These are phyloP conservation scores for Mollisiaceae sp. DNA, from an alignment of 2,329 filamentous ascomycete genomes.

Conservation along the genomic window DNA sequence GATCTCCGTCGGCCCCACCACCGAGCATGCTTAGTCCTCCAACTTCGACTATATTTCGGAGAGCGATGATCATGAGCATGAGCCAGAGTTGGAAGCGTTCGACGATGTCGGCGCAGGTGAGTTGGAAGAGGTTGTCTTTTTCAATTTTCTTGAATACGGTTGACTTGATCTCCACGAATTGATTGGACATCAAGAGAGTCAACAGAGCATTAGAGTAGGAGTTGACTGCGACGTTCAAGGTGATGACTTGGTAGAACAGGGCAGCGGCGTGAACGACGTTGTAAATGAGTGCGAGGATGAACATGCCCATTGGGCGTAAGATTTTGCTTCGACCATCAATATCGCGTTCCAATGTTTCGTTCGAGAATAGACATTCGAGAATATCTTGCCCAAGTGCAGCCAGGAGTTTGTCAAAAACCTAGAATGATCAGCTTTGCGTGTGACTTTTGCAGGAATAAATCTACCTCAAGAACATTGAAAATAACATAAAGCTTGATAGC, in stretches of 20 bases:
- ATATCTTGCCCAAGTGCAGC: conserved; percentile 95
- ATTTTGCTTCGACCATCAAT: conserved; percentile 90
- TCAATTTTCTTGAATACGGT: conserved; percentile 99
- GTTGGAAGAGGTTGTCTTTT: conserved; percentile 95
- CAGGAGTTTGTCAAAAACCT: conserved; percentile 88
- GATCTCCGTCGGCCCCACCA: conserved; percentile 48
- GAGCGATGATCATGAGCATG: conserved; percentile 94
- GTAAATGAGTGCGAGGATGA: conserved; percentile 83
- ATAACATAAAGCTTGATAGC: conserved; percentile 99
- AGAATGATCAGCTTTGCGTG: conserved; percentile 67
- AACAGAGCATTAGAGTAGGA: conserved; percentile 96
- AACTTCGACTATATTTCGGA: conserved; percentile 95
- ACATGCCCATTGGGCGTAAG: conserved; percentile 87
- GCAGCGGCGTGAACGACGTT: conserved; percentile 86
- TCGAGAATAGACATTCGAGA: conserved; percentile 91
- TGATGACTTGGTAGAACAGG: conserved; percentile 97
- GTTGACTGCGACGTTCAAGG: conserved; percentile 96
- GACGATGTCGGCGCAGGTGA: conserved; percentile 95
- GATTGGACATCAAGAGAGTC: conserved; percentile 91
- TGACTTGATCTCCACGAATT: conserved; percentile 98
- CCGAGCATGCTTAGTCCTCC: conserved; percentile 73
- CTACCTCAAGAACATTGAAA: conserved; percentile 90
- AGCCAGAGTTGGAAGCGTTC: conserved; percentile 98
- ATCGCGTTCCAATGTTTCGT: conserved; percentile 88
- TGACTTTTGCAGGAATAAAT: conserved; percentile 18